Conservation (phyloP, 2,329 filamentous ascomycete species). For the Orbilia brochopaga region DNA sequence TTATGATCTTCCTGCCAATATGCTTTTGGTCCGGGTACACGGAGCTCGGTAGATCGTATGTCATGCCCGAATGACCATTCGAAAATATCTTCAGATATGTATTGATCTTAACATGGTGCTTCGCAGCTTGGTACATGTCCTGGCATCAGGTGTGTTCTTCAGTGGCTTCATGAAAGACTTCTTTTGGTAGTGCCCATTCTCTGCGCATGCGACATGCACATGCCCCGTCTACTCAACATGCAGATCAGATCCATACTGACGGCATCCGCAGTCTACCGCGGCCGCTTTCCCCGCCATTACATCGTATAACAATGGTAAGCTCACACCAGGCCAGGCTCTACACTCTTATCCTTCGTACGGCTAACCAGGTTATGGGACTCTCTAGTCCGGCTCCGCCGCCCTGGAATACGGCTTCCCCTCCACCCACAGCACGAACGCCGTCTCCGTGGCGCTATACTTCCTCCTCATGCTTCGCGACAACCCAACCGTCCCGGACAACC, state of each 20-base stretch:
- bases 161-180: conserved; percentile 95
- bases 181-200: conserved; percentile 65
- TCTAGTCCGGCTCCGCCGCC: conserved; percentile 82
- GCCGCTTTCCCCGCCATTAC: conserved; percentile 86
- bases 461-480: conserved; percentile 70
- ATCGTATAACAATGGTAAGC: conserved; percentile 82
- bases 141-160: conserved; percentile 80
- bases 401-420: conserved; percentile 97
- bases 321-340: background rate
- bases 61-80: too few species aligned
- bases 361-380: background rate
- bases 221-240: conserved; percentile 3
- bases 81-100: conserved; percentile 9
- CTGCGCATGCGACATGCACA: background rate
- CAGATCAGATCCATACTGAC: background rate
- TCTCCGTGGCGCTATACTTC: conserved; percentile 87
- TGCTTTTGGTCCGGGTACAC: conserved; percentile 96
- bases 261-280: conserved; percentile 69
- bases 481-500: conserved; percentile 68
- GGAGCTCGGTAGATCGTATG: conserved; percentile 83
- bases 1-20: conserved; percentile 93
- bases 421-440: conserved; percentile 94
- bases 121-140: conserved; percentile 66
- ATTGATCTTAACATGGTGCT: conserved; percentile 54
- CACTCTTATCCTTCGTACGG: background rate